Percentiles rank a stretch among this genome's conserved stretches.
phyloP scores from a whole-genome alignment of 352 stramenopile genomes.

The Phytophthora syringae region DNA sequence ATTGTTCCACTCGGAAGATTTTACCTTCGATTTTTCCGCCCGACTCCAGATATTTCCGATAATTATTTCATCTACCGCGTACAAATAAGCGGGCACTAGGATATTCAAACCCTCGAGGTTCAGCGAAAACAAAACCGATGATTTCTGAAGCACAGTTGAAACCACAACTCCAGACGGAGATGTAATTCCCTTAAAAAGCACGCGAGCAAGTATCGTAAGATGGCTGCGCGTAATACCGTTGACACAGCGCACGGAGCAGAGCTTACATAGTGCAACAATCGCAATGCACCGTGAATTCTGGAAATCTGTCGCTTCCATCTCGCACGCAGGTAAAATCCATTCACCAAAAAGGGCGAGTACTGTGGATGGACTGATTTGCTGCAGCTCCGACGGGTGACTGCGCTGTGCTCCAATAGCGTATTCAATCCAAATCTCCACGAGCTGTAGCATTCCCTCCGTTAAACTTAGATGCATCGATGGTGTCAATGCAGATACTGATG shows the following conservation, averaged over 20 bases:
- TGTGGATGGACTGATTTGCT: slow-evolving; percentile 82
- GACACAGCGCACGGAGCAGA: slow-evolving; percentile 73
- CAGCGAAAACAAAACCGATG: slow-evolving; percentile 76
- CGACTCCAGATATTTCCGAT: slow-evolving; percentile 81
- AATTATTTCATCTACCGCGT: slow-evolving; percentile 85
- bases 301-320: slow-evolving; percentile 70
- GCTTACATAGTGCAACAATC: slow-evolving; percentile 80
- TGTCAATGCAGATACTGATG: slow-evolving; percentile 61
- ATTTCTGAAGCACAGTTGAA: slow-evolving; percentile 81
- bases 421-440: slow-evolving; percentile 85
- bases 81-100: slow-evolving; percentile 81
- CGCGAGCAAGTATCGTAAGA: slow-evolving; percentile 62
- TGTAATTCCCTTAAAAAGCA: slow-evolving; percentile 83
- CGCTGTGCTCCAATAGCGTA: slow-evolving; percentile 74
- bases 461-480: slow-evolving; percentile 74
- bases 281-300: slow-evolving; percentile 81
- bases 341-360: slow-evolving; percentile 86
- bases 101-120: slow-evolving; percentile 83
- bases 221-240: slow-evolving; percentile 71
- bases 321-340: slow-evolving; percentile 88
- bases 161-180: slow-evolving; percentile 77
- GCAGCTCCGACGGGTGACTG: slow-evolving; percentile 56
- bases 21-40: slow-evolving; percentile 70
- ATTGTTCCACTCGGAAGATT: slow-evolving; percentile 82
- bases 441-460: slow-evolving; percentile 77